Evolutionary conservation across 371 early-diverging fungal genomes (phyloP).

Genomic region (Mucor lusitanicus): DNA sequence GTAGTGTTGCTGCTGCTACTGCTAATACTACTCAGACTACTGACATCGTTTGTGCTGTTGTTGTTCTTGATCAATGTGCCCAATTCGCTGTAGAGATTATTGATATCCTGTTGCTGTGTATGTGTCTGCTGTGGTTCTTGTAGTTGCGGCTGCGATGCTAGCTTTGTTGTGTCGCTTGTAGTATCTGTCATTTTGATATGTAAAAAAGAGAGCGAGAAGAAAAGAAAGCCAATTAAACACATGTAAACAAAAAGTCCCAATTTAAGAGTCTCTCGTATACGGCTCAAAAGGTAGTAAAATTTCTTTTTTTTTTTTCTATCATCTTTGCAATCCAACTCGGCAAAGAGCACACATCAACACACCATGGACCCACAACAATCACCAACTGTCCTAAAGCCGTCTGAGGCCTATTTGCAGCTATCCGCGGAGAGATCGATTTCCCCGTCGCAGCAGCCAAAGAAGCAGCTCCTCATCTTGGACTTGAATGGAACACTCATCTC

Average conservation of each 20-base stretch:
- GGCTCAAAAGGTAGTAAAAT: not conserved
- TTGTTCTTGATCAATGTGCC: slow-evolving; percentile 1
- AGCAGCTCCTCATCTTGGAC: slow-evolving; percentile 66
- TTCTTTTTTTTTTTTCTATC: not conserved
- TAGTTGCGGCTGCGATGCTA: not conserved
- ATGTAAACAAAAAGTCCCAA: not conserved
- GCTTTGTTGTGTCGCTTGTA: not conserved
- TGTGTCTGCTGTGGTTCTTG: not conserved
- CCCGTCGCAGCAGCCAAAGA: not conserved
- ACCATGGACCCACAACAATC: not conserved
- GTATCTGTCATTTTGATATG: not conserved
- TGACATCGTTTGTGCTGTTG: slow-evolving; percentile 1
- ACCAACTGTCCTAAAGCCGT: not conserved
- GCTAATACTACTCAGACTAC: not conserved
- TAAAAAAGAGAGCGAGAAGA: not conserved
- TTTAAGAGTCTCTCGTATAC: not conserved
- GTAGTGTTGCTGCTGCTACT: not conserved
- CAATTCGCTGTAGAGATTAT: not conserved
- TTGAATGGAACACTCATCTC: slow-evolving; percentile 74
- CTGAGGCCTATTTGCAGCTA: not conserved
- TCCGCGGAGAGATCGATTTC: not conserved
- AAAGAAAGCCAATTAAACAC: not conserved
- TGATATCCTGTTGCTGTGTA: not conserved
- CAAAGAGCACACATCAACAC: not conserved
- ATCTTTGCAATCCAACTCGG: not conserved